phyloP scores from a whole-genome alignment of 108 stramenopile species.

The Craspedostauros australis region DNA sequence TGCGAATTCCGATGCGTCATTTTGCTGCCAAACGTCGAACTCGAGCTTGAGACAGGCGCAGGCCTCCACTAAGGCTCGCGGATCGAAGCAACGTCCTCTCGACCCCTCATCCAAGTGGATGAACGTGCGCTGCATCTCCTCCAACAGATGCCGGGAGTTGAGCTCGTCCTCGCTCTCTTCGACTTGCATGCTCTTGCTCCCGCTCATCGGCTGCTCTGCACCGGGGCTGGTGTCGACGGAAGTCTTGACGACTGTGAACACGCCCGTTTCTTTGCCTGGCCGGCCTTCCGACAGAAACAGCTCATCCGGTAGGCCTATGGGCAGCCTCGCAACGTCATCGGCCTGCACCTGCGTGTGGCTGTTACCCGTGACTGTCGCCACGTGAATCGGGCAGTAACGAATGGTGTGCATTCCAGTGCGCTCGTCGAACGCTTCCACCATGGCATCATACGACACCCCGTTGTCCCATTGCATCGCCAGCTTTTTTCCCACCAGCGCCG shows the following conservation, averaged over 20 bases:
- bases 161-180: conserved; percentile 82
- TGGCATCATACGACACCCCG: conserved; percentile 71
- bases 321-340: conserved; percentile 48
- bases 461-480: conserved; percentile 84
- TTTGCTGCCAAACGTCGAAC: conserved; percentile 98
- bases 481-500: conserved; percentile 71
- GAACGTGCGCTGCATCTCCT: conserved; percentile 95
- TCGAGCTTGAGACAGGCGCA: conserved; percentile 92
- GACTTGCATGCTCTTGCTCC: conserved; percentile 10
- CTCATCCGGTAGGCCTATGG: conserved; percentile 66
- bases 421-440: conserved; percentile 65
- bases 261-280: conserved; percentile 90
- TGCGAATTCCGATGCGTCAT: conserved; percentile 97
- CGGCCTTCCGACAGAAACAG: conserved; percentile 82
- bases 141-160: conserved; percentile 75
- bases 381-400: conserved; percentile 53
- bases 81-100: conserved; percentile 88
- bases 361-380: conserved; percentile 33
- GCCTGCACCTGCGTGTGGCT: conserved; percentile 33
- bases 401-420: conserved; percentile 78
- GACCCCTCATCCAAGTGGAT: conserved; percentile 83
- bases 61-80: conserved; percentile 88
- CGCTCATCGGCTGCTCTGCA: not conserved
- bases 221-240: conserved; percentile 2
- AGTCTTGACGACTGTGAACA: conserved; percentile 54